Base-by-base conservation (phyloP, 1,284 basidiomycete species). In the Peniophora sp. region DNA sequence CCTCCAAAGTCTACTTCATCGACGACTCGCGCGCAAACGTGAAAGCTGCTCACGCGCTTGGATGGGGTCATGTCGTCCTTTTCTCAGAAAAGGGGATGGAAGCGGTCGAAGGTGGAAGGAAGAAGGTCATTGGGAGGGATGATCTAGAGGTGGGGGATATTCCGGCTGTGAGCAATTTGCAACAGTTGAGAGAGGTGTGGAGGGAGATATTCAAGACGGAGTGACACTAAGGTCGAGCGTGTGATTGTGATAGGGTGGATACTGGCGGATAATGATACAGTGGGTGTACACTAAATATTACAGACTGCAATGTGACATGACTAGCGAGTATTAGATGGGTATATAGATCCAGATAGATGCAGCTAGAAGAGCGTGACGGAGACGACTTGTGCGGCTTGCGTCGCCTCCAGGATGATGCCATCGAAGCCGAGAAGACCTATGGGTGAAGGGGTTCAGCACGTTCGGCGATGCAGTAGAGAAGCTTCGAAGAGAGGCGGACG, bases 321-420 rank as follows among this genome's bases (percentile, higher is more conserved):
- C 10, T 25, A 11, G 20, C 16, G 35, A 32, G 39, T 19, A n/a
- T 27, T 17, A 10, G 20, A 51, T 25, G 16, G 2, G 17, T 17
- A 16, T n/a, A 25, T 0, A 32, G 27, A 32, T 32, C 3, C 14
- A 38, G 16, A 24, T 14, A 22, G 16, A 17, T 45, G 24, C 27
- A 17, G 35, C 77, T 63, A 88, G 65, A 88, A 88, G 45, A 91
- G 63, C 59, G 75, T 84, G n/a, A 89, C 78, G 19, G 82, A 72
- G 17, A 84, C 77, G 20, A 90, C 82, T 59, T 88, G 88, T 1
- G 85, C 89, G 17, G 81, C 77, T 55, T 85, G 83, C 16, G 86
- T 83, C 24, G 89, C 87, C 60, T 93, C 89, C 34, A 92, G 67
- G 39, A 93, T 81, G 46, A 92, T 76, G 6, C 92, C 91, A 52